These are phyloP conservation scores for Plectosphaerella cucumerina DNA, from an alignment of 2,329 filamentous ascomycete species.

Conservation along the genomic window DNA sequence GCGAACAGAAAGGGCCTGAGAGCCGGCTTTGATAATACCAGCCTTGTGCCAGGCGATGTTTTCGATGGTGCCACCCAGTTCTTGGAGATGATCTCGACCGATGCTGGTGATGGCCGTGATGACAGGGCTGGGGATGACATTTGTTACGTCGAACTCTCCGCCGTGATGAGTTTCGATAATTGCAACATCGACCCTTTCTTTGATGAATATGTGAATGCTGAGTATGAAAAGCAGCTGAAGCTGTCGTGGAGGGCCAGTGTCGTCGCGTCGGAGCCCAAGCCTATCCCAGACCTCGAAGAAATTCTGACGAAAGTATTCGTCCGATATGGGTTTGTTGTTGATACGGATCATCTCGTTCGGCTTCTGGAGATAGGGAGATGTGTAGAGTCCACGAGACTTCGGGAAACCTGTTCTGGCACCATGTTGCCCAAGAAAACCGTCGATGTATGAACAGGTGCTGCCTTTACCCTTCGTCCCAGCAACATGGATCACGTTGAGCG, in stretches of 20 bases:
- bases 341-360: no score
- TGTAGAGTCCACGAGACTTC: no score
- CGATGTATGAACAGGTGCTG: no score
- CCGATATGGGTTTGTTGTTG: no score
- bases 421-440: no score
- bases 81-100: slow-evolving; percentile 41
- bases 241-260: slow-evolving; percentile 21
- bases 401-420: no score
- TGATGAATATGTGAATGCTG: slow-evolving; percentile 39
- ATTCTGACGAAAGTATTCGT: no score
- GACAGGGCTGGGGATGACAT: slow-evolving; percentile 36
- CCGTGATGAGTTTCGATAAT: slow-evolving; percentile 41
- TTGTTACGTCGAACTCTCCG: slow-evolving; percentile 44
- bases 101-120: slow-evolving; percentile 40
- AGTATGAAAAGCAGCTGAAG: slow-evolving; percentile 35
- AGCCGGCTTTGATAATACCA: slow-evolving; percentile 40
- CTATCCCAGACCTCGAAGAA: no score
- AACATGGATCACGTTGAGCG: no score
- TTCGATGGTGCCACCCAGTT: slow-evolving; percentile 38
- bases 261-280: slow-evolving; percentile 14
- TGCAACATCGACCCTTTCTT: slow-evolving; percentile 37
- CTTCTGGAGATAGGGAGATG: no score
- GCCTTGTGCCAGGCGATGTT: slow-evolving; percentile 49
- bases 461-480: no score
- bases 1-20: slow-evolving; percentile 30